Base-by-base conservation (phyloP, 2,329 filamentous ascomycete genomes). In the Fusarium nodosum region DNA sequence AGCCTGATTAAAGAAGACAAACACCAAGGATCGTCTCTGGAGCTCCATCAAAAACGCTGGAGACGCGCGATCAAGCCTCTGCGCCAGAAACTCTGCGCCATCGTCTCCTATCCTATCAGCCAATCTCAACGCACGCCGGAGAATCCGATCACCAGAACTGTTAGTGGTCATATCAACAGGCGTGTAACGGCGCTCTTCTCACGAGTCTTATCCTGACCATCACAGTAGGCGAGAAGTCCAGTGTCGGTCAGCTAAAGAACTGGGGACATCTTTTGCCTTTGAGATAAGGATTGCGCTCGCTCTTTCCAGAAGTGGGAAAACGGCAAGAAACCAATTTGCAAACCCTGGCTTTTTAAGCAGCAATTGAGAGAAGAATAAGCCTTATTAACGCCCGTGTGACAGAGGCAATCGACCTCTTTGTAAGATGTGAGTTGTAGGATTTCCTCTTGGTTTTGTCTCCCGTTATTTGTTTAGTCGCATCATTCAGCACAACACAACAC, bases 371-470 rank as follows among this genome's bases (percentile, higher is more conserved):
- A 50, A 26, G 18, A 33, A 26, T n/a, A 52, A 45, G 11, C 36
- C 13, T 15, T 41, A 41, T 15, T 41, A 28, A 52, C 28, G 48
- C 52, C 42, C 38, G 50, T 67, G 53, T 51, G 48, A 69, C 56
- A 47, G 24, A 64, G 26, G 51, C 64, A 41, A 53, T 36, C 51
- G 34, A 30, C 34, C 36, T 58, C 36, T 20, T 56, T 68, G 70
- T 65, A 61, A 68, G 20, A 73, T 38, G 72, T 74, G 63, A 74
- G 72, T 71, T 66, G 42, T 68, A 51, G 51, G 33, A 53, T 64
- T 66, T 71, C 44, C 44, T 50, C 42, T 46, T 60, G 41, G 52
- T 59, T 41, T 51, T 28, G 20, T 45, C 66, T 55, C 45, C 61
- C 63, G 45, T 54, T 66, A 47, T 42, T 47, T 64, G 45, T 42